Base-by-base conservation (phyloP, 495 filamentous ascomycete genomes). In the Penicillium angulare region DNA sequence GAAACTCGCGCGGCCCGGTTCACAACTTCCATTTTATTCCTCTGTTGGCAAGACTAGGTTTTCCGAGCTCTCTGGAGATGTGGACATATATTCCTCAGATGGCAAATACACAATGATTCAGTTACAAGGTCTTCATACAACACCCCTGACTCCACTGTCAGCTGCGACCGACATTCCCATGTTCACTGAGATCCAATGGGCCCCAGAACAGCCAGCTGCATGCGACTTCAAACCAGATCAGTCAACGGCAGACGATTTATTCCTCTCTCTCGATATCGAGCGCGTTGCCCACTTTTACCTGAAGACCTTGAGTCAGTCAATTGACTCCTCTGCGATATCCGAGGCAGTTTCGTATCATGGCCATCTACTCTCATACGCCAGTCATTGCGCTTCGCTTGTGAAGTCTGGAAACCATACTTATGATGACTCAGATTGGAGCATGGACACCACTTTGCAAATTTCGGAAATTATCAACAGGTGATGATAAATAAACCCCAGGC, bases 401-500 rank as follows among this genome's bases (percentile, higher is more conserved):
- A 38, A 43, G 7, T 50, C 49, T 9, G 57, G 47, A 2, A 33
- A 32, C 1, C 57, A 66, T 16, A 55, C 41, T 18, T 48, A 49
- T 43, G 60, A 38, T 7, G 51, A 38, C 21, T 22, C 49, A 0
- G 63, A 70, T 46, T 77, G 71, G 67, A 27, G 57, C 9, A 27
- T 61, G 16, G 73, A 78, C 44, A 71, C 62, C 0, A 38, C 47
- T 9, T 60, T 59, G 3, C 52, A 64, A 15, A 59, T 74, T 66
- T 75, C 18, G 5, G 48, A 3, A 56, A 72, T 42, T 60, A 67
- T 48, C 55, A 61, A 12, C 67, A 70, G 1, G 49, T 52, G 24
- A 32, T 7, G 18, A 26, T 33, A 20, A 31, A 21, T 33, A 18
- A 12, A 38, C 8, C 33, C 16, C 4, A 31, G 1, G 15, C 16